Evolutionary conservation across 2,329 filamentous ascomycete species (phyloP).

Genomic region (Ascocoryne sarcoides): DNA sequence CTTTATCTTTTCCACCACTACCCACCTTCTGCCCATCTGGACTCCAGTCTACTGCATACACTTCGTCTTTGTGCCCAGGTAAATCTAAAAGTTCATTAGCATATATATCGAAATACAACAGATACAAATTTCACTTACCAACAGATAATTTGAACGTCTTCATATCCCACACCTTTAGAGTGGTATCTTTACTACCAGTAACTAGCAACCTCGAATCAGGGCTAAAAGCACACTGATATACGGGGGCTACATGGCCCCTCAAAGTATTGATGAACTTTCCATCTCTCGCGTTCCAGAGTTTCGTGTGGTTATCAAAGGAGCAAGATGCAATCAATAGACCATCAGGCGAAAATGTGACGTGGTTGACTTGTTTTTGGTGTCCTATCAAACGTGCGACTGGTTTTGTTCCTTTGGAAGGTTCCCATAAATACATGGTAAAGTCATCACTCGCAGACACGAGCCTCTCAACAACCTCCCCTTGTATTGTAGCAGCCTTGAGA

Average conservation of each 20-base stretch:
- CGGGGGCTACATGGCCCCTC: slow-evolving; percentile 80
- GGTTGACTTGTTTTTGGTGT: slow-evolving; percentile 94
- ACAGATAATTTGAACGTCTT: slow-evolving; percentile 68
- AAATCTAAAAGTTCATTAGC: slow-evolving; percentile 36
- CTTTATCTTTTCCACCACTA: slow-evolving; percentile 89
- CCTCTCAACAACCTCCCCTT: slow-evolving; percentile 70
- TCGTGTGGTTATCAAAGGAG: slow-evolving; percentile 90
- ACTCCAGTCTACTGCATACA: slow-evolving; percentile 93
- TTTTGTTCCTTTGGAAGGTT: slow-evolving; percentile 68
- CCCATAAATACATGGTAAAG: slow-evolving; percentile 95
- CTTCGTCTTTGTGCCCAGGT: slow-evolving; percentile 84
- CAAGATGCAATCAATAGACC: slow-evolving; percentile 79
- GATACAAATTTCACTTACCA: slow-evolving; percentile 18
- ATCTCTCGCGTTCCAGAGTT: slow-evolving; percentile 74
- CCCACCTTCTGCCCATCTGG: slow-evolving; percentile 82
- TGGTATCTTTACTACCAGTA: slow-evolving; percentile 79
- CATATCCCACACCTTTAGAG: slow-evolving; percentile 85
- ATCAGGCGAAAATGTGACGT: slow-evolving; percentile 89
- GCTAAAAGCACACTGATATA: slow-evolving; percentile 89
- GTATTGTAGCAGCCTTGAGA: slow-evolving; percentile 70
- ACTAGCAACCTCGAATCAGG: slow-evolving; percentile 86
- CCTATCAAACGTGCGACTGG: slow-evolving; percentile 83
- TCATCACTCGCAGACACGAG: slow-evolving; percentile 90
- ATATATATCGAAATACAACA: background rate
- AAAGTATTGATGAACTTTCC: slow-evolving; percentile 79